Evolutionary conservation across 75 land plant species (phyloP), one percentile per base, ranked within the genome.

Genomic region (Azolla pinnata): DNA sequence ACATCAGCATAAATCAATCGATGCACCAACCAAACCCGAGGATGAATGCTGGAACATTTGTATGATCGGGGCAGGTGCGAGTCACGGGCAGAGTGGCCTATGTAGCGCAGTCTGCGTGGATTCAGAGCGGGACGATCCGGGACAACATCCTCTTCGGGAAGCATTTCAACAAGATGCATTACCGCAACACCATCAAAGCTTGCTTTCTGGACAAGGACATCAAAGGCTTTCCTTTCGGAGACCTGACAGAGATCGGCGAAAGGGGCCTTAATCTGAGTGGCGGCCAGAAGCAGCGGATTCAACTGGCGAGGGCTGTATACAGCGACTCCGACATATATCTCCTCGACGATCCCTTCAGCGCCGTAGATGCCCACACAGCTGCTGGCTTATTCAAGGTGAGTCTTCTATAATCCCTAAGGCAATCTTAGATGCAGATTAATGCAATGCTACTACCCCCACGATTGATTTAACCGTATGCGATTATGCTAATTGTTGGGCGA

Each of bases 311-410:
- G 45, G 89, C 95, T 27, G 77, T 88, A 4, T 88, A 81, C 54
- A 71, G 66, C 51, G 88, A 88, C 75, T 79, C 81, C 16, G 95
- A 84, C 63, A 71, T 75, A 3, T 88, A 88, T 68, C 85, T 88
- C 25, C 76, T 88, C 2, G 92, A 88, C 67, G 92, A 88, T 31
- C 85, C 85, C n/a, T 88, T 88, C 61, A 88, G 92, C 67, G 92
- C 92, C 30, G 85, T 88, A 0, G 92, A 88, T 81, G 88, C 95
- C 14, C 95, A 84, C 33, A 88, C 95, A 10, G 85, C 75, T 56
- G 72, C 89, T 53, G 25, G 26, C 45, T 73, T 88, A 1, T 84
- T 88, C 60, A 73, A 84, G 57, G 91, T 83, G 57, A 74, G 78
- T 23, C n/a, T n/a, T n/a, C n/a, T n/a, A n/a, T n/a, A n/a, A n/a